A percentile compares a stretch with the other conserved stretches of the same genome.
These are phyloP conservation scores for Ustilago xerochloae DNA, from an alignment of 1,284 basidiomycete species.

Conservation along the genomic window DNA sequence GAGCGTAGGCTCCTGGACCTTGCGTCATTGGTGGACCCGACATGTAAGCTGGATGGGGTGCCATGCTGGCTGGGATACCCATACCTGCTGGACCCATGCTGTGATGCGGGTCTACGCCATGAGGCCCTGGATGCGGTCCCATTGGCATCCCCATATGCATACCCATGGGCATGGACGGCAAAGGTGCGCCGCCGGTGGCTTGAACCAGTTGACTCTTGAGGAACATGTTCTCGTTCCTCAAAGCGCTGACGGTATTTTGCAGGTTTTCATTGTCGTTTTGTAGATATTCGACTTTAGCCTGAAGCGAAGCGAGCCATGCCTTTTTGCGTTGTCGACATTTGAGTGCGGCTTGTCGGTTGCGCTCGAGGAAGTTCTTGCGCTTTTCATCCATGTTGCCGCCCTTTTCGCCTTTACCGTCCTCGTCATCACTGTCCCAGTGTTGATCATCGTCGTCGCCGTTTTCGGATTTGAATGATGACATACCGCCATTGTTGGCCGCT, in stretches of 20 bases:
- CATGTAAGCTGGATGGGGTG: slow-evolving; percentile 51
- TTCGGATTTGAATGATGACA: slow-evolving; percentile 59
- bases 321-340: slow-evolving; percentile 99
- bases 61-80: slow-evolving; percentile 33
- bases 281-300: slow-evolving; percentile 91
- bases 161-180: slow-evolving; percentile 28
- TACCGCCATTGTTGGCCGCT: slow-evolving; percentile 12
- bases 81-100: slow-evolving; percentile 29
- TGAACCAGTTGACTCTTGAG: slow-evolving; percentile 63
- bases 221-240: slow-evolving; percentile 72
- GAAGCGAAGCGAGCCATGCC: slow-evolving; percentile 91
- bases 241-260: slow-evolving; percentile 71
- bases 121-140: slow-evolving; percentile 19
- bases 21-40: slow-evolving; percentile 24
- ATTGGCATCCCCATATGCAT: slow-evolving; percentile 33
- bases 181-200: slow-evolving; percentile 39
- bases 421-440: slow-evolving; percentile 35
- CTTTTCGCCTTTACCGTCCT: slow-evolving; percentile 57
- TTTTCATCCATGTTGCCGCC: slow-evolving; percentile 68
- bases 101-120: slow-evolving; percentile 27
- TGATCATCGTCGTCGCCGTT: slow-evolving; percentile 69
- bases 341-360: slow-evolving; percentile 77
- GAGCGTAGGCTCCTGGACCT: slow-evolving; percentile 31
- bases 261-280: slow-evolving; percentile 94
- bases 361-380: slow-evolving; percentile 65